These are phyloP conservation scores for Blakeslea trispora DNA, from an alignment of 371 early-diverging fungal species.

Conservation along the genomic window DNA sequence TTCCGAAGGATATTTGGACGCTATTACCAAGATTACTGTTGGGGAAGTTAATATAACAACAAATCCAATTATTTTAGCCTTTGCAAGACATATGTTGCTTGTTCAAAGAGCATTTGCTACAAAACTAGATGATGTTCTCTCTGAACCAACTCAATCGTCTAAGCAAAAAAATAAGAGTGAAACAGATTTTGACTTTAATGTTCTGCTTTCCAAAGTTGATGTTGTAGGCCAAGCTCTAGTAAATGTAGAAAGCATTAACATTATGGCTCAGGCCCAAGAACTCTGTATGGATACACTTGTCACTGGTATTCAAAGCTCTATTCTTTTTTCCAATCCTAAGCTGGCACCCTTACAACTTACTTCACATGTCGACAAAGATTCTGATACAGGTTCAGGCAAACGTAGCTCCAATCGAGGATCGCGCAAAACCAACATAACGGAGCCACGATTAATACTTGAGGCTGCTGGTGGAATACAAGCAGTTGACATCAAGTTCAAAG, in stretches of 20 bases:
- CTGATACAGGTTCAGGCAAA: constrained; percentile 50
- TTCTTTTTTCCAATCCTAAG: constrained; percentile 50
- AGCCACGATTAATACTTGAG: constrained; percentile 45
- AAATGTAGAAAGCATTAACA: constrained; percentile 35
- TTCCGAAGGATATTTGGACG: constrained; percentile 55
- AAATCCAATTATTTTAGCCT: constrained; percentile 72
- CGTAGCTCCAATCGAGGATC: constrained; percentile 42
- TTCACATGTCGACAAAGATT: constrained; percentile 36
- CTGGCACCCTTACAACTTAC: constrained; percentile 31
- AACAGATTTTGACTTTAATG: constrained; percentile 26
- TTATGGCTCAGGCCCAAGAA: constrained; percentile 52
- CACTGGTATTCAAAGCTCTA: constrained; percentile 42
- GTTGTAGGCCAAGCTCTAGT: constrained; percentile 46
- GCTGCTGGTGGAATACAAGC: constrained; percentile 44
- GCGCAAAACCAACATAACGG: constrained; percentile 17
- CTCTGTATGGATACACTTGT: constrained; percentile 40
- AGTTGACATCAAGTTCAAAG: constrained; percentile 39
- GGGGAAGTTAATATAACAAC: constrained; percentile 51
- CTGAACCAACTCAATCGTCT: constrained; percentile 7
- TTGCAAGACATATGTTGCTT: constrained; percentile 69
- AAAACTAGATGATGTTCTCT: constrained; percentile 41
- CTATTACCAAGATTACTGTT: constrained; percentile 48
- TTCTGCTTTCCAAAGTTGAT: constrained; percentile 36
- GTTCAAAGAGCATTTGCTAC: constrained; percentile 73
- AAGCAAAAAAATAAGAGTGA: neutral